Percentiles rank a stretch among this genome's conserved stretches.
Conservation (phyloP, 352 stramenopile species). For the Pythium brassicae region DNA sequence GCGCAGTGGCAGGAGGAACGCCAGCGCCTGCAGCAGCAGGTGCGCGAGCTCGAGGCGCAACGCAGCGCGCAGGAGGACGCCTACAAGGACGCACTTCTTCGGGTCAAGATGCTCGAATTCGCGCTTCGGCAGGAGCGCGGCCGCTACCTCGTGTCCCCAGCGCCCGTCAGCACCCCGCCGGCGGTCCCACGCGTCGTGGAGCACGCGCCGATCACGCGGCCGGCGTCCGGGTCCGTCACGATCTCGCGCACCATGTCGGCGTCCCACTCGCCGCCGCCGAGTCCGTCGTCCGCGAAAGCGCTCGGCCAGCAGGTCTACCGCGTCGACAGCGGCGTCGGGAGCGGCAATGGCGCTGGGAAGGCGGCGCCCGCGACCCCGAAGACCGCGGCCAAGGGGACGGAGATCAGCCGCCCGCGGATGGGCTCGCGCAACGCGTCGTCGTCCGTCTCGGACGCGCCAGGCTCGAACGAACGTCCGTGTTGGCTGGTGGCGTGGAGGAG, state of each 20-base stretch:
- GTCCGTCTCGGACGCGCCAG: slow-evolving; percentile 18
- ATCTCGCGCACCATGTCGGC: slow-evolving; percentile 44
- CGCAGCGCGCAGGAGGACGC: slow-evolving; percentile 72
- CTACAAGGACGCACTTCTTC: slow-evolving; percentile 82
- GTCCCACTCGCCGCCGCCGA: slow-evolving; percentile 26
- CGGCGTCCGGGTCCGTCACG: slow-evolving; percentile 23
- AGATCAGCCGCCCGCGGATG: slow-evolving; percentile 77
- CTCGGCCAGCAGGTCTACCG: slow-evolving; percentile 51
- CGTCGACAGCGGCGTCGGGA: slow-evolving; percentile 36
- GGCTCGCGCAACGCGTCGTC: slow-evolving; percentile 44
- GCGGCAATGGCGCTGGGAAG: slow-evolving; percentile 17
- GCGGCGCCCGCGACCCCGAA: slow-evolving; percentile 35
- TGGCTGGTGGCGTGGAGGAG: background rate
- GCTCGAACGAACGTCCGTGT: slow-evolving; percentile 32
- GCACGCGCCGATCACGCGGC: slow-evolving; percentile 23
- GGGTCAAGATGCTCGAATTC: slow-evolving; percentile 89
- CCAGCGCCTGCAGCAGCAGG: slow-evolving; percentile 61
- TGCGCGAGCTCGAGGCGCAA: slow-evolving; percentile 77
- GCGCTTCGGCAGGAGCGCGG: slow-evolving; percentile 72
- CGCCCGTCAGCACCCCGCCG: slow-evolving; percentile 48
- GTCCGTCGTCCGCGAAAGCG: slow-evolving; percentile 20
- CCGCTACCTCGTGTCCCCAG: slow-evolving; percentile 72
- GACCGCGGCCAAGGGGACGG: slow-evolving; percentile 50
- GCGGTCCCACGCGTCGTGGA: slow-evolving; percentile 29
- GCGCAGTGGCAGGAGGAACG: slow-evolving; percentile 75